Base-by-base conservation (phyloP, 1,139 yeast species). In the Candida freyschussii region DNA sequence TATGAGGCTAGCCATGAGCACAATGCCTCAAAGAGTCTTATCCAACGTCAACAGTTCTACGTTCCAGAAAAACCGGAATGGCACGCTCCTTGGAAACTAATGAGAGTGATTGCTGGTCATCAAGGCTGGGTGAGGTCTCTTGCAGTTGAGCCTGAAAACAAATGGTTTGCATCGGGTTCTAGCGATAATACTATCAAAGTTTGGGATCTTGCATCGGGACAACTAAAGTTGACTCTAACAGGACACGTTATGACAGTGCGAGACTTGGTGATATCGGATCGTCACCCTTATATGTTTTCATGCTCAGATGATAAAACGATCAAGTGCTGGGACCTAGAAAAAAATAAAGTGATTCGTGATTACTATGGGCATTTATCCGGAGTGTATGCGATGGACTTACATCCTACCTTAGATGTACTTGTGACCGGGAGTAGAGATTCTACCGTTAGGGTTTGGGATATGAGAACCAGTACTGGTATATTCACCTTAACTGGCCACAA, bases 251-350 rank as follows among this genome's bases (percentile, higher is more conserved):
- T 91, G 95, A 78, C 87, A 0, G 91, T 93, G 2, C 63, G 96
- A 34, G 82, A 87, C 2, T 55, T 91, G 17, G 79, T 71, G 0
- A 72, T 89, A 1, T 84, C 96, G 0, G 61, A 69, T 4, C 64
- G 83, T 37, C 86, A 77, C 50, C 96, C 97, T 0, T 91, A 91
- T 56, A 63, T 93, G 61, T 93, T 87, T 54, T 77, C 93, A 9
- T 93, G 93, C 17, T 84, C 96, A 23, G 97, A 91, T 54, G 99
- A 93, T 59, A 89, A 89, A 55, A 72, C 87, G 24, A 86, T 87
- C n/a, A 76, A 87, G 52, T 89, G 97, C 59, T 93, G 97, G 96
- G 98, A 93, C 61, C 65, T 93, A 48, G 97, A 91, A 56, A 73
- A 79, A 49, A 85, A 91, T 47, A 75, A 76, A 48, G 78, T 85